Conservation (phyloP, 306 rosid species). For the Betula pendula region DNA sequence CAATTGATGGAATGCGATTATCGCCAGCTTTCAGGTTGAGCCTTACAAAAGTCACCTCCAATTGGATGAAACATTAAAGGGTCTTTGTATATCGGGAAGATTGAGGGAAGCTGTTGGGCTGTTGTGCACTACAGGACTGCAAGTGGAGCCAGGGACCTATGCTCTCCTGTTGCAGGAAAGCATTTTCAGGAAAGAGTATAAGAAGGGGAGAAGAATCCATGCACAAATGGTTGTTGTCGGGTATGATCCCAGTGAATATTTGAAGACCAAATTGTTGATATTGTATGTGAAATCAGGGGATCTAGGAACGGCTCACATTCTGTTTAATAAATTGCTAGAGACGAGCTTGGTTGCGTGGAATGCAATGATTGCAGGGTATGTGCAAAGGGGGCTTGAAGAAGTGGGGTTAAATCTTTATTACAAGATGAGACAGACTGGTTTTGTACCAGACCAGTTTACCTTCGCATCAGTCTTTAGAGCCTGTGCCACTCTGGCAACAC, state of each 20-base stretch:
- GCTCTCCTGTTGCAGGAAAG: conserved; percentile 81
- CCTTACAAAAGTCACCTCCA: conserved; percentile 21
- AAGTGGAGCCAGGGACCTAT: conserved; percentile 45
- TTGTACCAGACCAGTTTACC: conserved; percentile 72
- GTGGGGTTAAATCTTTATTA: conserved; percentile 54
- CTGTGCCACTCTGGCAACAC: conserved; percentile 66
- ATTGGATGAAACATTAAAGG: conserved; percentile 50
- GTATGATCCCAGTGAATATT: conserved; percentile 52
- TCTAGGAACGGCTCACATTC: conserved; percentile 48
- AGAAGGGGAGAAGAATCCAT: conserved; percentile 56
- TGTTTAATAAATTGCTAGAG: conserved; percentile 46
- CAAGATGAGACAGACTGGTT: conserved; percentile 64
- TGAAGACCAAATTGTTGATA: conserved; percentile 60
- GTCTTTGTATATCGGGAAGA: conserved; percentile 64
- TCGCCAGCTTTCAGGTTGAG: conserved; percentile 82
- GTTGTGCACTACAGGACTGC: conserved; percentile 46
- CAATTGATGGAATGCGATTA: conserved; percentile 28
- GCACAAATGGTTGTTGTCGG: conserved; percentile 64
- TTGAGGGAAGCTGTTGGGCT: conserved; percentile 56
- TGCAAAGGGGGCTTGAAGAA: conserved; percentile 57
- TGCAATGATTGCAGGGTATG: conserved; percentile 58
- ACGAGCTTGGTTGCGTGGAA: conserved; percentile 70
- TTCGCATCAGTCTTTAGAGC: conserved; percentile 75
- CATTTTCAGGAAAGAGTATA: conserved; percentile 59
- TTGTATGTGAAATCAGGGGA: conserved; percentile 63